Evolutionary conservation across 352 stramenopile species (phyloP).

Genomic region (Globisporangium cylindrosporum): DNA sequence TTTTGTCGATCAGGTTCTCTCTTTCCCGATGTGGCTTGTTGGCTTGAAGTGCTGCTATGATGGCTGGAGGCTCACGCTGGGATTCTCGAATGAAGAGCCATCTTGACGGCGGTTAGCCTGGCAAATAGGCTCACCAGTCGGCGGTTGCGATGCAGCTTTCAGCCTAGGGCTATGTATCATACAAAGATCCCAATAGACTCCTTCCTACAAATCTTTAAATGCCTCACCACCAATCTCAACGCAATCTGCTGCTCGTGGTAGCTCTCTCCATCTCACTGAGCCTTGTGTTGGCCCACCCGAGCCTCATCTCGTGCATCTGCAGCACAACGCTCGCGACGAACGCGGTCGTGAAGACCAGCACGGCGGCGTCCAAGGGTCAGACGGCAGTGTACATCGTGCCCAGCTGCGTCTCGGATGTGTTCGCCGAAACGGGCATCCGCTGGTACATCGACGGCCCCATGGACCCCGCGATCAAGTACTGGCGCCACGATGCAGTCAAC

Average conservation of each 20-base stretch:
- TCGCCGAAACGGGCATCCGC: slow-evolving; percentile 72
- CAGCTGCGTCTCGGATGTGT: slow-evolving; percentile 78
- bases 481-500: slow-evolving; percentile 30
- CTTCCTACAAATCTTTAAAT: background rate
- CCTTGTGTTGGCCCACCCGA: slow-evolving; percentile 36
- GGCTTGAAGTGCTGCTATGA: background rate
- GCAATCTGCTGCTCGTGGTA: background rate
- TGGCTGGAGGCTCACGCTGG: background rate
- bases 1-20: background rate
- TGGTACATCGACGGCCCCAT: slow-evolving; percentile 79
- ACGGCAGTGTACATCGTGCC: slow-evolving; percentile 53
- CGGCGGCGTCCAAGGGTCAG: slow-evolving; percentile 34
- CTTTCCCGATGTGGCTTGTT: background rate
- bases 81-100: slow-evolving; percentile 2
- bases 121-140: slow-evolving; percentile 1
- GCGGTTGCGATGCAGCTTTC: background rate
- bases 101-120: slow-evolving; percentile 1
- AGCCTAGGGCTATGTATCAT: background rate
- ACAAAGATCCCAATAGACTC: background rate
- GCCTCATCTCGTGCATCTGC: slow-evolving; percentile 73
- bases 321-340: slow-evolving; percentile 58
- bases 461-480: slow-evolving; percentile 56
- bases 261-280: background rate
- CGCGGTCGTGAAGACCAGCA: slow-evolving; percentile 45
- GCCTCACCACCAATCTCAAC: background rate